Conservation (phyloP, 2,329 filamentous ascomycete genomes). For the Kalaharituber pfeilii region DNA sequence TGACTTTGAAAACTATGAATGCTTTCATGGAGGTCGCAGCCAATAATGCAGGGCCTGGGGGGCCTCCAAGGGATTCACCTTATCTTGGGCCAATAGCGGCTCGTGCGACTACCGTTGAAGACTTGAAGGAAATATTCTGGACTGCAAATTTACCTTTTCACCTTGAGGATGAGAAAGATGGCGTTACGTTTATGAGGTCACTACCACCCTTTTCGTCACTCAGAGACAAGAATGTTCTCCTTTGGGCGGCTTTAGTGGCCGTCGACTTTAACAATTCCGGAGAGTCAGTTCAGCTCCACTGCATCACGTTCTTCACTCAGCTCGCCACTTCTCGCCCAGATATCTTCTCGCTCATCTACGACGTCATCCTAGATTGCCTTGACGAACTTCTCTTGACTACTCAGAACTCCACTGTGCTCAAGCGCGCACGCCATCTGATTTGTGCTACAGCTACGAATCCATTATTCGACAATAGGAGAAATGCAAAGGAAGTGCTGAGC, state of each 20-base stretch:
- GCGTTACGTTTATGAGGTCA: slow-evolving; percentile 29
- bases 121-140: slow-evolving; percentile 46
- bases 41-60: slow-evolving; percentile 9
- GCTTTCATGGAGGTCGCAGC: slow-evolving; percentile 39
- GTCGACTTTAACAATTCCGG: slow-evolving; percentile 50
- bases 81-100: slow-evolving; percentile 45
- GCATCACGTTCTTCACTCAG: slow-evolving; percentile 42
- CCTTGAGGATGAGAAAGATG: slow-evolving; percentile 28
- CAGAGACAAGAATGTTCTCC: slow-evolving; percentile 43
- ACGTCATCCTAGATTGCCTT: slow-evolving; percentile 40
- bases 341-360: slow-evolving; percentile 40
- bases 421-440: slow-evolving; percentile 43
- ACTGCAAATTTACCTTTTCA: slow-evolving; percentile 25
- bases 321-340: slow-evolving; percentile 38
- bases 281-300: slow-evolving; percentile 42
- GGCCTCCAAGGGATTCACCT: slow-evolving; percentile 26
- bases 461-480: slow-evolving; percentile 34
- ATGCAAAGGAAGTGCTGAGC: slow-evolving; percentile 34
- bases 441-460: slow-evolving; percentile 40
- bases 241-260: slow-evolving; percentile 45
- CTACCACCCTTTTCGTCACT: slow-evolving; percentile 33
- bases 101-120: slow-evolving; percentile 39
- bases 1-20: slow-evolving; percentile 42
- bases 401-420: slow-evolving; percentile 42
- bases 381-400: slow-evolving; percentile 46